Evolutionary conservation across 805 yeast genomes (phyloP).

Genomic region (Metschnikowia picachoensis): DNA sequence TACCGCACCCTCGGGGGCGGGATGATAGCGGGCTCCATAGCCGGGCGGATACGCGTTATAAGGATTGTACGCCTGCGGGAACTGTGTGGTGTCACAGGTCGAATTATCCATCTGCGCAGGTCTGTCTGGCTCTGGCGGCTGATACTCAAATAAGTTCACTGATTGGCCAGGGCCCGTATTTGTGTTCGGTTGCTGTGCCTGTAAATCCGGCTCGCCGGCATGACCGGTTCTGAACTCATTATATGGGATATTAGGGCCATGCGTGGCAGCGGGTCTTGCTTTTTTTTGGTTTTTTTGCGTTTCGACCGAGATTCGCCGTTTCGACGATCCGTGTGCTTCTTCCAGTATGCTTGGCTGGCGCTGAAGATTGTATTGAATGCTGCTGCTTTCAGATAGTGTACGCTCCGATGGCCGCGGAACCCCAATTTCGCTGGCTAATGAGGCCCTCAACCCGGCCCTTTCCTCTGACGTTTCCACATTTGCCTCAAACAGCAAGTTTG

Average conservation of each 20-base stretch:
- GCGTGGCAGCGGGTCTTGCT: no score
- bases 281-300: no score
- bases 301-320: no score
- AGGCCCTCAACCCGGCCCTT: background rate
- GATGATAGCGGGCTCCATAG: conserved; percentile 1
- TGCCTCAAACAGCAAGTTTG: background rate
- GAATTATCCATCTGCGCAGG: background rate
- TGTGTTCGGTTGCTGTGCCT: background rate
- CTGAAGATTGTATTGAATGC: no score
- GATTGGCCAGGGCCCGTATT: background rate
- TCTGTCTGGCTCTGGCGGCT: background rate
- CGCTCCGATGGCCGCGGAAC: background rate
- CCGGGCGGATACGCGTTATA: conserved; percentile 2
- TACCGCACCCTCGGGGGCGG: conserved; percentile 2
- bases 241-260: background rate
- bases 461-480: background rate
- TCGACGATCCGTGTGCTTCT: no score
- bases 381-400: no score
- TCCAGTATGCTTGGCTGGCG: no score
- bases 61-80: background rate
- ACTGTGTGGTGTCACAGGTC: background rate
- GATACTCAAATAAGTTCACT: conserved; percentile 2
- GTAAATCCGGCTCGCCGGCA: background rate
- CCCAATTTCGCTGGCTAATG: background rate
- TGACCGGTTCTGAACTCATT: background rate